Base-by-base conservation (phyloP, 768 basidiomycete species). In the Lactifluus rugatus region DNA sequence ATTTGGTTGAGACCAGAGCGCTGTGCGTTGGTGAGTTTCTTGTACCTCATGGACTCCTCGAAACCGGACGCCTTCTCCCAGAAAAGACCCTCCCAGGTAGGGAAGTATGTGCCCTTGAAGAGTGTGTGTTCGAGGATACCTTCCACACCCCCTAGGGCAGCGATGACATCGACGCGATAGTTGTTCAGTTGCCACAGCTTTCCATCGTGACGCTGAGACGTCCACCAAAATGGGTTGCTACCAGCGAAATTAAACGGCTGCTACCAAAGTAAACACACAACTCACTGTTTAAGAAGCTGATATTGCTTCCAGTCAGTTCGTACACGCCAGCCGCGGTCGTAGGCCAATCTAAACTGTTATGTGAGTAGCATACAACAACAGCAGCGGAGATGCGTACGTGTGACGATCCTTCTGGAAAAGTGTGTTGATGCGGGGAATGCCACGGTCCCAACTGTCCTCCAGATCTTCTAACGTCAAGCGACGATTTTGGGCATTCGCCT, bases 221-320 rank as follows among this genome's bases (percentile, higher is more conserved):
- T 98, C 96, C 96, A 99, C 91, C 91, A 93, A 83, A 97, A 98
- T 0, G 95, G 96, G 68, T 96, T 96, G 69, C 87, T 90, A 63
- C 4, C 57, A 21, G 56, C 36, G 36, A 49, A 13, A 48, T 54
- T 23, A n/a, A n/a, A 16, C 14, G 23, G 23, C 19, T 9, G 16
- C 11, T 26, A 41, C 25, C 36, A 6, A 32, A 19, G 36, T 42
- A 52, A 56, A 44, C 4, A 28, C 45, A 48, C 7, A 28, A 75
- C 86, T 65, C 62, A 89, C 89, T 93, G 88, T 70, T 93, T 93
- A 57, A 93, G 75, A 9, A 94, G 72, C 66, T 96, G 93, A 70
- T 96, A 97, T 70, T 95, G 93, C 72, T 97, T 96, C 90, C 92
- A 99, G 72, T 96, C 91, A 17, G 91, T 94, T 47, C 95, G 84